Evolutionary conservation across 306 rosid species (phyloP), one percentile per base, ranked within the genome.

Genomic region (Astragalus glycyphyllos): DNA sequence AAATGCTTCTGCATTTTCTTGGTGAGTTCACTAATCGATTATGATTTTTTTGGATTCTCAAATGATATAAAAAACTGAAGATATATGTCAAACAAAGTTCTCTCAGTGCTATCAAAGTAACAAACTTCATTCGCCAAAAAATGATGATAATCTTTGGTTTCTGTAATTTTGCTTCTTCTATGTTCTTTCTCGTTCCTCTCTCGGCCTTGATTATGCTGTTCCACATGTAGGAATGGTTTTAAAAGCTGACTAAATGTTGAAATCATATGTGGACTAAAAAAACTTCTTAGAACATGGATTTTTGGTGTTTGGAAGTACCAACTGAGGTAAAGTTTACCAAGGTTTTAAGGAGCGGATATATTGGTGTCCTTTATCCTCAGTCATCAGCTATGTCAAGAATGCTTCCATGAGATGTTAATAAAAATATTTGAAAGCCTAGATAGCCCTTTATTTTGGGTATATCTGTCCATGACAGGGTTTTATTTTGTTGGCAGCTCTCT

Each of bases 1-100:
- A 71, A 79, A 84, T 78, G 88, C 84, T 13, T 89, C 97, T 55
- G 93, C 97, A 8, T 89, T 91, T 79, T 85, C 91, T 79, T 11
- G 84, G 97, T 91, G 81, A 85, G 91, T 69, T 49, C 62, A 60
- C 51, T 60, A 59, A 13, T 45, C 26, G 41, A 49, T 57, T 48
- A 50, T 55, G 68, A 20, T 9, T 41, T 53, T 53, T 41, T 29
- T 49, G 20, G 58, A 29, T 67, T 76, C 55, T 29, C 46, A 40
- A 65, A 6, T 40, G 71, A 65, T 42, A 34, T 34, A 34, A 51
- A 65, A 58, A 34, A 70, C 31, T 9, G 31, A 54, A 65, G 51
- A 74, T 55, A 38, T 58, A 12, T 68, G 8, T 53, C 17, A 53
- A 45, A 29, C 20, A 8, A 51, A 53, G 2, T 10, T 58, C 68